Evolutionary conservation across 768 basidiomycete species (phyloP).

Genomic region (Cantharellus cinnabarinus): DNA sequence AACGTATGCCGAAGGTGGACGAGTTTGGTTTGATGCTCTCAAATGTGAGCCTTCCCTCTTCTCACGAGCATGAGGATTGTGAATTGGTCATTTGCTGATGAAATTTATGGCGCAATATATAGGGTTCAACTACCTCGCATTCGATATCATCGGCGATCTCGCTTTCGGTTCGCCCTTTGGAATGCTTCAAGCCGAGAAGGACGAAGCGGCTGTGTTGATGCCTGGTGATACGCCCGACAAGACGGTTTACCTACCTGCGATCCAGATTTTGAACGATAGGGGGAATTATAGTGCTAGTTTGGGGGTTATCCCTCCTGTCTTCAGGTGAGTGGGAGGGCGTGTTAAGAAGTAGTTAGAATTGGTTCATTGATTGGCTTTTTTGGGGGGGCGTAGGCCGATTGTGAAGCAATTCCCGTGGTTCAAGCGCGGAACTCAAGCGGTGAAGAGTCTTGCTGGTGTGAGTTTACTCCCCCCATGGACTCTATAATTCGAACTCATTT

Average conservation of each 20-base stretch:
- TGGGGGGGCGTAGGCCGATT: constrained; percentile 16
- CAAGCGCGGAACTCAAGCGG: constrained; percentile 40
- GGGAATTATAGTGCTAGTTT: constrained; percentile 75
- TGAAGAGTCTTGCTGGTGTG: constrained; percentile 49
- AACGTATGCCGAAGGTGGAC: constrained; percentile 22
- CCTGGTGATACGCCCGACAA: constrained; percentile 11
- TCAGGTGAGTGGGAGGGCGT: constrained; percentile 18
- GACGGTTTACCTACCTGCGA: constrained; percentile 42
- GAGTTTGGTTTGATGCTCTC: constrained; percentile 54
- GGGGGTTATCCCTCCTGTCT: constrained; percentile 52
- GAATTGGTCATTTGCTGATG: background rate
- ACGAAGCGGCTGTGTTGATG: constrained; percentile 48
- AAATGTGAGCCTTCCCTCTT: constrained; percentile 34
- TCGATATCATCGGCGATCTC: constrained; percentile 66
- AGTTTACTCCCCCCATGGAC: too few relatives aligned
- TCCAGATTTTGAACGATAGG: constrained; percentile 69
- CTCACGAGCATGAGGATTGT: background rate
- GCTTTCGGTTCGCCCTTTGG: constrained; percentile 80
- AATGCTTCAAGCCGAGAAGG: constrained; percentile 58
- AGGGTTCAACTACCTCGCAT: constrained; percentile 39
- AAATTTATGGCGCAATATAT: background rate
- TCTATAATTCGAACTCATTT: background rate
- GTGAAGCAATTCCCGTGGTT: constrained; percentile 41
- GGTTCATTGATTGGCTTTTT: too few relatives aligned
- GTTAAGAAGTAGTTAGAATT: too few relatives aligned